Evolutionary conservation across 2,329 filamentous ascomycete species (phyloP).

Genomic region (Colletotrichum theobromicola): DNA sequence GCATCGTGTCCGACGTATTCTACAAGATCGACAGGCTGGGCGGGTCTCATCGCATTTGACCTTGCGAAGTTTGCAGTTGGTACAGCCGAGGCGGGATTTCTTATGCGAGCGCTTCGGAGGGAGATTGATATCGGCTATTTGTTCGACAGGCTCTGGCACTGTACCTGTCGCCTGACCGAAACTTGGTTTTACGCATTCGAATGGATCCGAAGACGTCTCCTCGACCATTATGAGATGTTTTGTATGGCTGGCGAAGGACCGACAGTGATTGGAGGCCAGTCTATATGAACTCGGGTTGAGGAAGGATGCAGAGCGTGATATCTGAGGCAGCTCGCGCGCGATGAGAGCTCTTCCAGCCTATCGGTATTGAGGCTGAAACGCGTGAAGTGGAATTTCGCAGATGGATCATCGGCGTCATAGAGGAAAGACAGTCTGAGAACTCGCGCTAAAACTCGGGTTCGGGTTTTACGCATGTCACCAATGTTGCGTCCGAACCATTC

Average conservation of each 20-base stretch:
- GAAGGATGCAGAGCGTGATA: not conserved
- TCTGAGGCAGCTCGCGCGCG: not conserved
- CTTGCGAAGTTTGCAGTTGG: conserved; percentile 25
- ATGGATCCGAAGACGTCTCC: not conserved
- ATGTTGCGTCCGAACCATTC: not conserved
- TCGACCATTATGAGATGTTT: not conserved
- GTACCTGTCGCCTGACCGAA: not conserved
- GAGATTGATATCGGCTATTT: not conserved
- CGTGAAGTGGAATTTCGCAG: not conserved
- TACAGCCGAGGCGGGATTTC: conserved; percentile 4
- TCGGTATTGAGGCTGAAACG: not conserved
- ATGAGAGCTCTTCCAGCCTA: not conserved
- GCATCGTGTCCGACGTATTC: conserved; percentile 12
- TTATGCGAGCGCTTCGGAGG: not conserved
- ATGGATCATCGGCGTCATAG: not conserved
- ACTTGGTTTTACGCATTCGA: not conserved
- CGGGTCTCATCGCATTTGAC: conserved; percentile 32
- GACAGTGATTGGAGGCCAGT: not conserved
- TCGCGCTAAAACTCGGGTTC: not conserved
- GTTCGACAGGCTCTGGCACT: not conserved
- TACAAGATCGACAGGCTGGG: conserved; percentile 9
- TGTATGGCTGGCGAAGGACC: not conserved
- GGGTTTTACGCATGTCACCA: not conserved
- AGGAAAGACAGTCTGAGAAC: not conserved
- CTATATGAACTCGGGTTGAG: not conserved